Evolutionary conservation across 352 stramenopile genomes (phyloP).

Genomic region (Globisporangium mamillatum): DNA sequence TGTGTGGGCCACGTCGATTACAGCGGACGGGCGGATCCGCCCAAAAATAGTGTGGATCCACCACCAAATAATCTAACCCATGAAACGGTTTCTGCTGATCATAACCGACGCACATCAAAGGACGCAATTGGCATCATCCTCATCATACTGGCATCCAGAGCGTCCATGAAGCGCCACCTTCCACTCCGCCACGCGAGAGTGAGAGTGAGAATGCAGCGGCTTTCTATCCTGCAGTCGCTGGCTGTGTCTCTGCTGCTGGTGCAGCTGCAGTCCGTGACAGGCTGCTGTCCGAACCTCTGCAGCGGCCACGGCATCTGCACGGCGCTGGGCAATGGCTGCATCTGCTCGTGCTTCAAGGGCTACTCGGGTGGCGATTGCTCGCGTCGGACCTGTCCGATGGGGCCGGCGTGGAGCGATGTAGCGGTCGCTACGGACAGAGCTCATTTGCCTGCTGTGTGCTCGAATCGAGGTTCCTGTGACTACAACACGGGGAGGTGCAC

Average conservation of each 20-base stretch:
- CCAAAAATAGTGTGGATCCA: not conserved
- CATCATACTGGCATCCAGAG: not conserved
- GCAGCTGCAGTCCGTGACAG: slow-evolving; percentile 11
- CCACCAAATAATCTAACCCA: not conserved
- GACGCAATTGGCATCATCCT: not conserved
- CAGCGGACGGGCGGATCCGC: not conserved
- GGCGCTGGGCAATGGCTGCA: slow-evolving; percentile 57
- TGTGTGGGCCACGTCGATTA: not conserved
- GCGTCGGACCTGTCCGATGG: slow-evolving; percentile 45
- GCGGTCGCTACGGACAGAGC: slow-evolving; percentile 48
- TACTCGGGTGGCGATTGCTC: slow-evolving; percentile 92
- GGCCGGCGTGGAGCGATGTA: slow-evolving; percentile 57
- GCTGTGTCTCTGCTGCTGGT: slow-evolving; percentile 8
- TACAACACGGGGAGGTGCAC: slow-evolving; percentile 52
- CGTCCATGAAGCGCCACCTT: not conserved
- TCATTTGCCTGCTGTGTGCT: slow-evolving; percentile 55
- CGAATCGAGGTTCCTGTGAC: slow-evolving; percentile 71
- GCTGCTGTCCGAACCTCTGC: slow-evolving; percentile 63
- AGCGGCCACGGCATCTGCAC: slow-evolving; percentile 64
- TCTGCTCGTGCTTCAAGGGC: slow-evolving; percentile 82
- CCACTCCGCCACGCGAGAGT: not conserved
- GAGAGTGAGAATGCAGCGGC: not conserved
- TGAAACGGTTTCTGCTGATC: not conserved
- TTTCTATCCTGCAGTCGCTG: not conserved
- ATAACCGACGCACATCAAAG: not conserved